These are phyloP conservation scores for Colletotrichum truncatum DNA, from an alignment of 2,329 filamentous ascomycete species.

Conservation along the genomic window DNA sequence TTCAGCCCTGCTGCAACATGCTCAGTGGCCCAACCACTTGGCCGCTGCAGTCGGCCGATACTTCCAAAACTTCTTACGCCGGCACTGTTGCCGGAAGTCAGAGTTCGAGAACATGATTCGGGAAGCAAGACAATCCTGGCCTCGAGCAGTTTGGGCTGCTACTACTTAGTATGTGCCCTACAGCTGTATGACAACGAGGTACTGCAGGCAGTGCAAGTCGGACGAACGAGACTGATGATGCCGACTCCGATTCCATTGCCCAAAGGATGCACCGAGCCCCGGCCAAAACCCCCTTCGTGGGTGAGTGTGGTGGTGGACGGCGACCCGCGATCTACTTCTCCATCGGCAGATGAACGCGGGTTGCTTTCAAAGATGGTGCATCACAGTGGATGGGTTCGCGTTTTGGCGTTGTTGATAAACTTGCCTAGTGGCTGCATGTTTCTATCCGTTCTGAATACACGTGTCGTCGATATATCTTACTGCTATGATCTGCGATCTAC, in stretches of 20 bases:
- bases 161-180: neutral
- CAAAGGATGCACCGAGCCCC: constrained; percentile 4
- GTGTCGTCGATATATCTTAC: neutral
- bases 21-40: neutral
- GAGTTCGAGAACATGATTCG: constrained; percentile 15
- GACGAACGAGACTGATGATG: constrained; percentile 18
- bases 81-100: constrained; percentile 8
- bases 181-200: neutral
- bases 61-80: constrained; percentile 13
- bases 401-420: neutral
- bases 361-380: neutral
- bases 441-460: neutral
- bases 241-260: neutral
- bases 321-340: neutral
- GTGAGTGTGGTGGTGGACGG: neutral
- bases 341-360: constrained; percentile 1
- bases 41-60: constrained; percentile 5
- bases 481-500: constrained; percentile 15
- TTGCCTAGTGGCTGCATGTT: neutral
- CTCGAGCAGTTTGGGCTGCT: constrained; percentile 5
- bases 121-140: constrained; percentile 2
- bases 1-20: constrained; percentile 1
- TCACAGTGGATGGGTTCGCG: neutral
- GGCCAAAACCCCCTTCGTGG: neutral
- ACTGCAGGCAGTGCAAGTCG: neutral